These are phyloP conservation scores for Spinacia oleracea DNA, from an alignment of 179 eudicot genomes.

Conservation along the genomic window DNA sequence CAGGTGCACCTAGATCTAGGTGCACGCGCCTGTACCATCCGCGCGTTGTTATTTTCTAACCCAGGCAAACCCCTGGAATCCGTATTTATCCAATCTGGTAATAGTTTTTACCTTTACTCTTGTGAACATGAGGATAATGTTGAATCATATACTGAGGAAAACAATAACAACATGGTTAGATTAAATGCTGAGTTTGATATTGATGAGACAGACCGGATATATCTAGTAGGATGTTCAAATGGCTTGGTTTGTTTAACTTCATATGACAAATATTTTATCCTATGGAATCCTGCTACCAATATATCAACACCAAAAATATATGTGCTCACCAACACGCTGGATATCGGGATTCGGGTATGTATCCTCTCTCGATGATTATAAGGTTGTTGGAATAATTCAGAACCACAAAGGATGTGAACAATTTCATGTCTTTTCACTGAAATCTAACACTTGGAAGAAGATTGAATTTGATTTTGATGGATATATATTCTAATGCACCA, in stretches of 20 bases:
- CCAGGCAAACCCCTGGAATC: neutral
- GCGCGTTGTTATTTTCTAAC: too few species aligned
- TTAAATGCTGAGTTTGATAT: neutral
- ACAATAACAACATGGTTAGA: too few species aligned
- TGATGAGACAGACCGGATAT: neutral
- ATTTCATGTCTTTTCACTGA: neutral
- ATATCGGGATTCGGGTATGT: constrained; percentile 23
- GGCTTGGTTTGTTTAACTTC: constrained; percentile 21
- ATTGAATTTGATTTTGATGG: neutral
- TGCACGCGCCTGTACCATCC: too few species aligned
- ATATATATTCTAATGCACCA: neutral
- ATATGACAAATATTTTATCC: constrained; percentile 1
- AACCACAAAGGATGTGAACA: too few species aligned
- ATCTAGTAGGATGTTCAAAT: constrained; percentile 14
- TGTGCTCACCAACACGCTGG: too few species aligned
- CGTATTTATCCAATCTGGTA: neutral
- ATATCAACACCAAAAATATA: neutral
- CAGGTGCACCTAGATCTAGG: too few species aligned
- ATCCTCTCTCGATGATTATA: neutral
- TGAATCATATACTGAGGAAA: too few species aligned
- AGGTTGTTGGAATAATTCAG: neutral
- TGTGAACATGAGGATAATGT: too few species aligned
- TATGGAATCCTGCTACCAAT: constrained; percentile 14
- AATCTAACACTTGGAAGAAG: constrained; percentile 1
- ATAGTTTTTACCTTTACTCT: neutral